Evolutionary conservation across 768 basidiomycete genomes (phyloP).

Genomic region (Russula griseocarnosa): DNA sequence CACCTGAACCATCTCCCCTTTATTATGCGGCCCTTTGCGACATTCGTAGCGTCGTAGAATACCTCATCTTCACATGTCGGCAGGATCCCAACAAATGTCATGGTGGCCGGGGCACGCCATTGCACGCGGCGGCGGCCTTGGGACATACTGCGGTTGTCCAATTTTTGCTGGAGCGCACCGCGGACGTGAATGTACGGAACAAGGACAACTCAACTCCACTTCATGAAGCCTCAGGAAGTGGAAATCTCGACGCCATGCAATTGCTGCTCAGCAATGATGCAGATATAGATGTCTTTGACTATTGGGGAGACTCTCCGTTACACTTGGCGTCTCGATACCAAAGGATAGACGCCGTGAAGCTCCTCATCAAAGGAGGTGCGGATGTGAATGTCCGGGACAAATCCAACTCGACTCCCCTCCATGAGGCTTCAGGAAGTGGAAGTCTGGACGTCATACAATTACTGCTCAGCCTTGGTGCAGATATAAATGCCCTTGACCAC

Average conservation of each 20-base stretch:
- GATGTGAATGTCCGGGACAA: not conserved
- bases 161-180: not conserved
- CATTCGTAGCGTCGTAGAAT: not conserved
- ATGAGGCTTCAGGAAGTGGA: not conserved
- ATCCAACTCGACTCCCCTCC: not conserved
- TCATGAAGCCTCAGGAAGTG: not conserved
- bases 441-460: not conserved
- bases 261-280: not conserved
- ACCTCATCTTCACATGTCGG: not conserved
- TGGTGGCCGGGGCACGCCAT: not conserved
- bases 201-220: not conserved
- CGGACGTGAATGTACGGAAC: not conserved
- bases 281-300: not conserved
- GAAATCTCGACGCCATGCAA: not conserved
- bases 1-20: not conserved
- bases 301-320: not conserved
- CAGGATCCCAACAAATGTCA: not conserved
- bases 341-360: not conserved
- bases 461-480: not conserved
- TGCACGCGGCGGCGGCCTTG: not conserved
- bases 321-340: too few relatives aligned
- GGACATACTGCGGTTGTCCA: not conserved
- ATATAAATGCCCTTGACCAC: not conserved
- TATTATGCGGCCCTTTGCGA: conserved; percentile 2
- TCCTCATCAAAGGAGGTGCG: not conserved